Evolutionary conservation across 495 filamentous ascomycete genomes (phyloP).

Genomic region (Aspergillus leporis): DNA sequence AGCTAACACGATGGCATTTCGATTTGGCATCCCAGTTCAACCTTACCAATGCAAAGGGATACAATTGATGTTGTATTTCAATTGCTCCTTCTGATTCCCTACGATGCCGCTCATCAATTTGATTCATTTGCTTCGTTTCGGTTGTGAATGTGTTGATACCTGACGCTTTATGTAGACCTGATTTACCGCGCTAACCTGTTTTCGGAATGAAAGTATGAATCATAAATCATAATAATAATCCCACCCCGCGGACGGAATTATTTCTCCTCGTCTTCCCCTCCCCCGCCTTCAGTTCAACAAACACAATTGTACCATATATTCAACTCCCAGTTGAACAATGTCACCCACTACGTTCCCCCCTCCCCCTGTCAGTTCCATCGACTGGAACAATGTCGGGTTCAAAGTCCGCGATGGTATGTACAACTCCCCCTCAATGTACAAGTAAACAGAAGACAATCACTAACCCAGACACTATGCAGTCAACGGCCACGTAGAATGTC

Average conservation of each 20-base stretch:
- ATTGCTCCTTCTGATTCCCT: too few relatives aligned
- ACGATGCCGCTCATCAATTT: too few relatives aligned
- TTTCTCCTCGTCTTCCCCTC: not conserved
- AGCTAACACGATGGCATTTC: too few relatives aligned
- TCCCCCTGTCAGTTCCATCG: constrained; percentile 63
- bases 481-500: constrained; percentile 37
- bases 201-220: not conserved
- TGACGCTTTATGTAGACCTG: not conserved
- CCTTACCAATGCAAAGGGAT: too few relatives aligned
- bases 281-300: not conserved
- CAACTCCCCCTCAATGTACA: not conserved
- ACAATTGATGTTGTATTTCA: too few relatives aligned
- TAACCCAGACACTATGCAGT: constrained; percentile 9
- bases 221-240: too few relatives aligned
- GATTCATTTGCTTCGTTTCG: too few relatives aligned
- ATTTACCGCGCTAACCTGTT: not conserved
- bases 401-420: constrained; percentile 77
- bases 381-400: constrained; percentile 92
- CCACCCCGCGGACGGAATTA: not conserved
- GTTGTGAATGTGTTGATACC: not conserved
- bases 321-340: not conserved
- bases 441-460: not conserved
- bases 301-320: not conserved
- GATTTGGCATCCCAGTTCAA: too few relatives aligned
- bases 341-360: constrained; percentile 65